Conservation (phyloP, 2,329 filamentous ascomycete genomes). For the Neofusicoccum umdonicola region DNA sequence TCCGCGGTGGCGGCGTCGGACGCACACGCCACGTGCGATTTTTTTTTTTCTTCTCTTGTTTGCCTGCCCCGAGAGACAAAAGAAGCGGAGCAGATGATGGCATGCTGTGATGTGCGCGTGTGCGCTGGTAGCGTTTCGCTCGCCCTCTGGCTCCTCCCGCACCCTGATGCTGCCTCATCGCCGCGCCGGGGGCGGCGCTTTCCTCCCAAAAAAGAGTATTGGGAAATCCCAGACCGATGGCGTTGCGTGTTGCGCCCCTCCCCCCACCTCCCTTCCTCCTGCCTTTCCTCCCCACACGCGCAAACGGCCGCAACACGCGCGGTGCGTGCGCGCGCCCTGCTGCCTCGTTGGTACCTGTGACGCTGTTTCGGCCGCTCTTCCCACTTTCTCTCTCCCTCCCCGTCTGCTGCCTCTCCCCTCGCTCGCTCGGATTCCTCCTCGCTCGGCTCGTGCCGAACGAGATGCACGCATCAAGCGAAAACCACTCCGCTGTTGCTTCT, state of each 20-base stretch:
- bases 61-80: background rate
- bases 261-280: background rate
- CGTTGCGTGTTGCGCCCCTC: background rate
- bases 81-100: background rate
- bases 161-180: background rate
- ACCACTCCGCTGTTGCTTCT: background rate
- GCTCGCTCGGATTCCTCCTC: background rate
- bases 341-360: background rate
- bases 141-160: background rate
- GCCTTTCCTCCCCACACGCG: too few relatives aligned
- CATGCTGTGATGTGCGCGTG: background rate
- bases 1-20: too few relatives aligned
- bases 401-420: background rate
- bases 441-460: slow-evolving; percentile 1
- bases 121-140: background rate
- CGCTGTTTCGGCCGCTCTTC: background rate
- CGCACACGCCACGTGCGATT: background rate
- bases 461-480: slow-evolving; percentile 3
- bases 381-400: background rate
- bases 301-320: background rate
- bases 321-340: background rate
- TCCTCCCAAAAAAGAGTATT: background rate
- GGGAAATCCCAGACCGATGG: background rate
- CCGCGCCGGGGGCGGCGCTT: background rate
- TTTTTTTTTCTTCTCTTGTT: background rate